phyloP scores from a whole-genome alignment of 129 eudicot genomes.

The Chrysanthemum makinoi region DNA sequence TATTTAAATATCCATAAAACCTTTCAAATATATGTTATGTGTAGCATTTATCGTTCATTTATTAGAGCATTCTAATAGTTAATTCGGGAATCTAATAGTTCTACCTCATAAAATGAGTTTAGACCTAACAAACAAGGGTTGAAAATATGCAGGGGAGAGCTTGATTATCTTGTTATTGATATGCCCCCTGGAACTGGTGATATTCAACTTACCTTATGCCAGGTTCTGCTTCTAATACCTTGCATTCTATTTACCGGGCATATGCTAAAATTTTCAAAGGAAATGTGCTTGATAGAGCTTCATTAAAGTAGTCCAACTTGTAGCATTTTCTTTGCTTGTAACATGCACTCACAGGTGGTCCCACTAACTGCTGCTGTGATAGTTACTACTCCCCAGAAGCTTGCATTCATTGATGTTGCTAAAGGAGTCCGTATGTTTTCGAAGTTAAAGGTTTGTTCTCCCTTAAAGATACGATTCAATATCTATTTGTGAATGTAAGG shows the following conservation, averaged over 20 bases:
- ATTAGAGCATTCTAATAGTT: too few species aligned
- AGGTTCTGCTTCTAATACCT: constrained; percentile 47
- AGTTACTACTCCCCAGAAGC: constrained; percentile 98
- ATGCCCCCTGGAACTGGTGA: constrained; percentile 99
- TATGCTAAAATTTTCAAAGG: neutral
- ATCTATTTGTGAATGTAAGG: constrained; percentile 1
- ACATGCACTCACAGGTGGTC: constrained; percentile 58
- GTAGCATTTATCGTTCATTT: too few species aligned
- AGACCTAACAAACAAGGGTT: constrained; percentile 9
- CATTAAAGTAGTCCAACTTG: neutral
- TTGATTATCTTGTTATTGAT: constrained; percentile 95
- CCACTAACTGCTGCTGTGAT: constrained; percentile 98
- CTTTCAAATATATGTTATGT: too few species aligned
- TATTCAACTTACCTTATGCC: constrained; percentile 96
- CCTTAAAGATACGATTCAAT: neutral
- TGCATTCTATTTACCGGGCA: neutral
- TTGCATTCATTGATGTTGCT: constrained; percentile 96
- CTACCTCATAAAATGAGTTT: too few species aligned
- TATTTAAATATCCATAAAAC: too few species aligned
- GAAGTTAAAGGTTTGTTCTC: constrained; percentile 70
- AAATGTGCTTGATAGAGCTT: neutral
- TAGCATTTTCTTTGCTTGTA: neutral
- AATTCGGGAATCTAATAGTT: too few species aligned
- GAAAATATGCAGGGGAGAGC: constrained; percentile 81
- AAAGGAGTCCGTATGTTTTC: constrained; percentile 99